Base-by-base conservation (phyloP, 495 filamentous ascomycete species). In the Podospora appendiculata region DNA sequence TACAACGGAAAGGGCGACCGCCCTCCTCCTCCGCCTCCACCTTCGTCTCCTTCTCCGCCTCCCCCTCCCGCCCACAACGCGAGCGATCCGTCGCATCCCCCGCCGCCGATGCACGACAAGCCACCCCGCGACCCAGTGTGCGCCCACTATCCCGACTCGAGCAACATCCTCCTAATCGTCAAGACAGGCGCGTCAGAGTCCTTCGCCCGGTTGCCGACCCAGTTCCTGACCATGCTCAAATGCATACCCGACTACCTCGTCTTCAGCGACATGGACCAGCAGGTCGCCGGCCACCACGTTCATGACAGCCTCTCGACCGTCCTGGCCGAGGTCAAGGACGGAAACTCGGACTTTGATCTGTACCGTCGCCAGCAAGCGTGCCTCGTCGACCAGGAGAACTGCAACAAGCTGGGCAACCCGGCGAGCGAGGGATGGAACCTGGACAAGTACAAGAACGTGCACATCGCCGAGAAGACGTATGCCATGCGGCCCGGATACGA, bases 121-220 rank as follows among this genome's bases (percentile, higher is more conserved):
- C 48, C 45, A 36, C 13, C 36, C 36, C 39, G 43, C 38, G 60
- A 59, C 39, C 53, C 59, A 6, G 39, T 52, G 2, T 74, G 72
- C 61, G 58, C 58, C 3, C 56, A 45, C 16, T 71, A 71, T 43
- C 72, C 70, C 2, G 57, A 69, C 40, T 65, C 62, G 3, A 64
- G 60, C 54, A 66, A 62, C 35, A 65, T 78, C 36, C 64, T 74
- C 17, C 51, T 74, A n/a, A 62, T 82, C 41, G 66, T 84, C 51
- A 83, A 83, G 62, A 78, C 80, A 33, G 79, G 81, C 44, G 79
- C 79, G 16, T 71, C 70, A 16, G 76, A 82, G 58, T 67, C 78
- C 32, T 76, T 69, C 18, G 63, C 70, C 25, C 73, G 71, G 45
- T 60, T 83, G 36, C 76, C 81, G 17, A 79, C 73, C 7, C 80